These are phyloP conservation scores for Pilatotrama ljubarskyi DNA, from an alignment of 768 basidiomycete species.

Conservation along the genomic window DNA sequence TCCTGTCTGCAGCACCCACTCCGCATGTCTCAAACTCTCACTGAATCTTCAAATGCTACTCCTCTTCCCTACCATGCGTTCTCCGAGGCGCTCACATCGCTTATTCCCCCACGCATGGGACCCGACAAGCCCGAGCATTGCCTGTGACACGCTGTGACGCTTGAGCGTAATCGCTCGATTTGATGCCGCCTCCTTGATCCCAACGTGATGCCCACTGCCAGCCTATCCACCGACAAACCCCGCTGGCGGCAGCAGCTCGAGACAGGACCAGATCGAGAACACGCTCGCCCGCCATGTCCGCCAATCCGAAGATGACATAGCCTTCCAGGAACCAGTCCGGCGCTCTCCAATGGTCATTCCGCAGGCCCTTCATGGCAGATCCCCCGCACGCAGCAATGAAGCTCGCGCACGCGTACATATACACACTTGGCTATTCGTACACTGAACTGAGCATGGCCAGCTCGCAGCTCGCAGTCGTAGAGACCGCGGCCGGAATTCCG, in stretches of 20 bases:
- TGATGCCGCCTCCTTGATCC: slow-evolving; percentile 11
- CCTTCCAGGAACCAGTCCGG: background rate
- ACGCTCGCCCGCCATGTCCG: too few relatives aligned
- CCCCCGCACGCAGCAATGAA: background rate
- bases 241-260: background rate
- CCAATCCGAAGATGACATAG: too few relatives aligned
- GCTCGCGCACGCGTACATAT: background rate
- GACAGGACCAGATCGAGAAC: background rate
- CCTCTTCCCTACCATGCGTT: background rate
- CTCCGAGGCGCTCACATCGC: background rate
- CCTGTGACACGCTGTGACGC: slow-evolving; percentile 16
- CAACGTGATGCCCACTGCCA: slow-evolving; percentile 11
- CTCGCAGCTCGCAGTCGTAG: background rate
- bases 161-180: slow-evolving; percentile 7
- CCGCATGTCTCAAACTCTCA: background rate
- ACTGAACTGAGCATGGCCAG: background rate
- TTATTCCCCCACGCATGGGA: background rate
- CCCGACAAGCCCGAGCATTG: background rate
- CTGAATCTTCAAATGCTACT: background rate
- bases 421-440: slow-evolving; percentile 3
- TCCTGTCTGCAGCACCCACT: background rate
- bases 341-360: background rate
- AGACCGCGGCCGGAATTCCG: background rate
- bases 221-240: background rate
- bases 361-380: background rate